Evolutionary conservation across 2,329 filamentous ascomycete species (phyloP).

Genomic region (Trematosphaeria pertusa): DNA sequence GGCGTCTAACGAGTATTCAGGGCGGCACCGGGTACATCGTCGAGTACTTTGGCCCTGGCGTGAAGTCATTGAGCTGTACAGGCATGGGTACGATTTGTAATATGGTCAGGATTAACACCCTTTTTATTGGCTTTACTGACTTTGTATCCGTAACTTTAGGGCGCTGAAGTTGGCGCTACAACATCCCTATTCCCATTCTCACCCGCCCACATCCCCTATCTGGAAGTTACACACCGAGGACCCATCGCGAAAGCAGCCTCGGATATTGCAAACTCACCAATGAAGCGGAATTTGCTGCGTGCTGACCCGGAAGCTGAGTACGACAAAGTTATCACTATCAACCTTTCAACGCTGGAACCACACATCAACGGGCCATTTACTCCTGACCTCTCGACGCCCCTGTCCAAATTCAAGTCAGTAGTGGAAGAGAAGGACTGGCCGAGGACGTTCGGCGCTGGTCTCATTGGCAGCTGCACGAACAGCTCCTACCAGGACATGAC

Average conservation of each 20-base stretch:
- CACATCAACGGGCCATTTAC: conserved; percentile 98
- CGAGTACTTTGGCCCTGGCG: conserved; percentile 90
- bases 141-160: too few relatives aligned
- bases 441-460: conserved; percentile 84
- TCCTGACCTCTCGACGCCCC: conserved; percentile 89
- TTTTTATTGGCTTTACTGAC: too few relatives aligned
- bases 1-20: conserved; percentile 30
- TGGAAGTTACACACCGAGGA: conserved; percentile 80
- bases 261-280: conserved; percentile 64
- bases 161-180: conserved; percentile 90
- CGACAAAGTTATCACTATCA: conserved; percentile 88
- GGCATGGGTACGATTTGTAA: conserved; percentile 93
- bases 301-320: conserved; percentile 86
- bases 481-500: conserved; percentile 99
- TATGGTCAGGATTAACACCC: conserved; percentile 66
- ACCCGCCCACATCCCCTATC: conserved; percentile 80
- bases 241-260: conserved; percentile 73
- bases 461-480: conserved; percentile 99
- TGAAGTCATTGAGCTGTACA: conserved; percentile 86
- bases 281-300: conserved; percentile 70
- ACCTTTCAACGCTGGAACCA: conserved; percentile 88
- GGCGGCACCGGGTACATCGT: conserved; percentile 95
- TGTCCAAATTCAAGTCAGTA: conserved; percentile 86
- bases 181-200: conserved; percentile 96
- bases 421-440: conserved; percentile 90